A percentile compares a stretch with the other conserved stretches of the same genome.
These are phyloP conservation scores for Anisodus tanguticus DNA, from an alignment of 257 asterid species.

Conservation along the genomic window DNA sequence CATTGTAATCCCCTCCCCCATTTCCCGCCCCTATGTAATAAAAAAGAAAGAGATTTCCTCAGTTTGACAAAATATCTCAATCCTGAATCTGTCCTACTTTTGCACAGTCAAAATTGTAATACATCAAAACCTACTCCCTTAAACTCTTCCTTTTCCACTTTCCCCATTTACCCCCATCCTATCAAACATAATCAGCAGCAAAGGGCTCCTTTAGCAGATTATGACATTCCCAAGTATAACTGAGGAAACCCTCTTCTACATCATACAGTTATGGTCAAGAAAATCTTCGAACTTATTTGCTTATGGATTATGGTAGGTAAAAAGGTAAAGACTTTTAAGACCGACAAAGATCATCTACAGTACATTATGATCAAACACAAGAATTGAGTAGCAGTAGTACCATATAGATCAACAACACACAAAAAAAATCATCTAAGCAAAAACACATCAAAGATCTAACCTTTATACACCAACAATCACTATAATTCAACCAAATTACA, in stretches of 20 bases:
- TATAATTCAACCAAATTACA: neutral
- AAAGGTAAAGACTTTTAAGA: neutral
- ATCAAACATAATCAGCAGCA: neutral
- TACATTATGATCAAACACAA: constrained; percentile 2
- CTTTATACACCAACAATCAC: neutral
- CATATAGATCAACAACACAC: neutral
- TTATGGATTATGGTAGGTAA: neutral
- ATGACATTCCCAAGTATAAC: neutral
- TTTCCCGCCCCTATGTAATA: no score
- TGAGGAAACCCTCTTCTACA: neutral
- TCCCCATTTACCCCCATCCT: neutral
- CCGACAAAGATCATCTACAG: neutral
- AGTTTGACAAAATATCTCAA: neutral
- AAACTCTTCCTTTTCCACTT: neutral
- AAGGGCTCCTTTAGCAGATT: neutral
- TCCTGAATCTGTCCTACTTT: neutral
- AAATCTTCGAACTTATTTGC: neutral
- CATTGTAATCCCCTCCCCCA: no score
- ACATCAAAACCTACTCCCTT: neutral
- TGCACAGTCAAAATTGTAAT: neutral
- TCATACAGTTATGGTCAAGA: neutral
- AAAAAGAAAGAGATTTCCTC: neutral
- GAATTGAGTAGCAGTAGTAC: neutral
- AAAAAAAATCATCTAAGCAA: no score
- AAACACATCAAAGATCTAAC: constrained; percentile 12